Percentiles rank a stretch among this genome's conserved stretches.
Conservation (phyloP, 73 alveolate genomes). For the Tetrahymena borealis region DNA sequence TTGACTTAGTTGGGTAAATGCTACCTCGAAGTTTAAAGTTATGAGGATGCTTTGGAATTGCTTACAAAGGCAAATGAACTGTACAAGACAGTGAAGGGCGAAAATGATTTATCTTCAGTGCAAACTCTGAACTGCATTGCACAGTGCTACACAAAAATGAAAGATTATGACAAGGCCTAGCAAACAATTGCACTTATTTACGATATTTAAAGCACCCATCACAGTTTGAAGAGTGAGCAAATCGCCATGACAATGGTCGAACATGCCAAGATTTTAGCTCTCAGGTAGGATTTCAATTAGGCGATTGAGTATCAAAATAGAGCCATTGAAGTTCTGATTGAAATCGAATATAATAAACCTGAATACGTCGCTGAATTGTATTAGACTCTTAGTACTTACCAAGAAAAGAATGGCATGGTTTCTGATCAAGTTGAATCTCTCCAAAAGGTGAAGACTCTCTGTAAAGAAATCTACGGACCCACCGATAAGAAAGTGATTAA, state of each 20-base stretch:
- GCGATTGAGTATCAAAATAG: slow-evolving; percentile 53
- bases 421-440: slow-evolving; percentile 62
- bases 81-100: slow-evolving; percentile 65
- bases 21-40: slow-evolving; percentile 73
- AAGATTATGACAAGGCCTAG: slow-evolving; percentile 63
- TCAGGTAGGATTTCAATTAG: slow-evolving; percentile 52
- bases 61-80: slow-evolving; percentile 75
- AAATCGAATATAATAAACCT: slow-evolving; percentile 44
- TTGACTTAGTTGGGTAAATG: slow-evolving; percentile 82
- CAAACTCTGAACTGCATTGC: slow-evolving; percentile 37
- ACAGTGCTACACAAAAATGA: slow-evolving; percentile 52
- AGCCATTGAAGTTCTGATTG: slow-evolving; percentile 51
- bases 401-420: slow-evolving; percentile 35
- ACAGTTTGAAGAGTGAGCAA: slow-evolving; percentile 50
- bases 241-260: slow-evolving; percentile 53
- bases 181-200: slow-evolving; percentile 51
- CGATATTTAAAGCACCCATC: slow-evolving; percentile 59
- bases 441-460: slow-evolving; percentile 29
- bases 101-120: slow-evolving; percentile 20
- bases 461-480: slow-evolving; percentile 46
- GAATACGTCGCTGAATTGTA: slow-evolving; percentile 61
- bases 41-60: slow-evolving; percentile 70
- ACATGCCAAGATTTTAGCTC: slow-evolving; percentile 58
- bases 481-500: slow-evolving; percentile 77
- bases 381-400: slow-evolving; percentile 52